Conservation (phyloP, 257 asterid species). For the Eustoma russellianum region DNA sequence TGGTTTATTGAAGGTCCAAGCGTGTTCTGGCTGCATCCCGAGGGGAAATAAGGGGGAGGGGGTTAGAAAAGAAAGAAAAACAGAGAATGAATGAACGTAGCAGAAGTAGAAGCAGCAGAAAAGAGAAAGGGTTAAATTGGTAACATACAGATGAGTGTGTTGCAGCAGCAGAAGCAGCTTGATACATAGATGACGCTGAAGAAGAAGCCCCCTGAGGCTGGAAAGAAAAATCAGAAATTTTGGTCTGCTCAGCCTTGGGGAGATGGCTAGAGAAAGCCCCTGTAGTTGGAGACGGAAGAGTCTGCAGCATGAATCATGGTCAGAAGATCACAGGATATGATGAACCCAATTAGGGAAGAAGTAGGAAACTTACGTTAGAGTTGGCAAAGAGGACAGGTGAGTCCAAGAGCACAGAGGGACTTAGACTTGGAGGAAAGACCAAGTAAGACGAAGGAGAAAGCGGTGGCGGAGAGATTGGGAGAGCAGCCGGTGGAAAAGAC, state of each 20-base stretch:
- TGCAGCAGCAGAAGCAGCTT: conserved; percentile 28
- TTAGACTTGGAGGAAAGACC: conserved; percentile 45
- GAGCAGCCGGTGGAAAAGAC: conserved; percentile 48
- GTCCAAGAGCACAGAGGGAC: conserved; percentile 73
- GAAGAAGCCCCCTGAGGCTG: conserved; percentile 37
- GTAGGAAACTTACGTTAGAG: conserved; percentile 41
- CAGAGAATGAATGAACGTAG: neutral
- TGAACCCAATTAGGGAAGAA: neutral
- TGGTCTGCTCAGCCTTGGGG: conserved; percentile 30
- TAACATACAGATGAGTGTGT: conserved; percentile 19
- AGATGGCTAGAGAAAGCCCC: conserved; percentile 28
- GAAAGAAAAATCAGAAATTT: conserved; percentile 41
- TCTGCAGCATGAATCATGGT: conserved; percentile 22
- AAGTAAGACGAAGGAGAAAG: conserved; percentile 70
- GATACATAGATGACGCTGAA: conserved; percentile 31
- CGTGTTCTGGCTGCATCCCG: conserved; percentile 20
- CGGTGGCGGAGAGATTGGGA: conserved; percentile 58
- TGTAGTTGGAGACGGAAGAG: conserved; percentile 67
- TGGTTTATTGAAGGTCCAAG: conserved; percentile 17
- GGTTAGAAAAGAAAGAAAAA: conserved; percentile 13
- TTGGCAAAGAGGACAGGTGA: conserved; percentile 64
- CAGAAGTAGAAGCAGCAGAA: neutral
- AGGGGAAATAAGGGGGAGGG: conserved; percentile 32
- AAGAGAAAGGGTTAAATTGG: neutral
- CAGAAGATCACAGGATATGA: neutral